phyloP scores from a whole-genome alignment of 2,329 filamentous ascomycete species.

The Davidsoniella australis region DNA sequence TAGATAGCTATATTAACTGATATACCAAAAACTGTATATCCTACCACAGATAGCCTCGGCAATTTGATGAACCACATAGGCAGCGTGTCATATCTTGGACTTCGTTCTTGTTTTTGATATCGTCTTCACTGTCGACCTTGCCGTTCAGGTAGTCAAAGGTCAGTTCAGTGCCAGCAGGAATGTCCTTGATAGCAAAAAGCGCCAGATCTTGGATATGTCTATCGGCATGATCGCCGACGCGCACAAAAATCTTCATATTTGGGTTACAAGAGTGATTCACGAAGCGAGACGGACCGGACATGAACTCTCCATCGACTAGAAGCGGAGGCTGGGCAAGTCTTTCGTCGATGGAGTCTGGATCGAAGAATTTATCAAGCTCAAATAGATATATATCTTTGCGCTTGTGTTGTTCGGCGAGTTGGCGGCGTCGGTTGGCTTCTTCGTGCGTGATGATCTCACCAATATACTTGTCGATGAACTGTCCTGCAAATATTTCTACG shows the following conservation, averaged over 20 bases:
- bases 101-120: constrained; percentile 23
- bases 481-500: constrained; percentile 47
- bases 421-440: constrained; percentile 50
- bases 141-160: constrained; percentile 69
- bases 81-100: constrained; percentile 38
- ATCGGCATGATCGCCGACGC: constrained; percentile 61
- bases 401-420: constrained; percentile 33
- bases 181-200: constrained; percentile 54
- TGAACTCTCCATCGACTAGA: constrained; percentile 55
- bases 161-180: constrained; percentile 48
- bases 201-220: constrained; percentile 60
- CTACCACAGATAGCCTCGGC: constrained; percentile 53
- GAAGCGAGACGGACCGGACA: constrained; percentile 63
- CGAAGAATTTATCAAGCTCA: constrained; percentile 62
- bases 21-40: too few relatives aligned
- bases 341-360: constrained; percentile 36
- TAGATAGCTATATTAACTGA: too few relatives aligned
- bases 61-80: constrained; percentile 47
- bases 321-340: constrained; percentile 38
- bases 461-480: constrained; percentile 67
- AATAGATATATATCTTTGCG: constrained; percentile 69
- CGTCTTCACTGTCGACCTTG: constrained; percentile 33
- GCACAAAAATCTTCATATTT: constrained; percentile 63
- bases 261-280: constrained; percentile 73
- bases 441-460: constrained; percentile 49